These are phyloP conservation scores for Datisca glomerata DNA, from an alignment of 306 rosid genomes.

Conservation along the genomic window DNA sequence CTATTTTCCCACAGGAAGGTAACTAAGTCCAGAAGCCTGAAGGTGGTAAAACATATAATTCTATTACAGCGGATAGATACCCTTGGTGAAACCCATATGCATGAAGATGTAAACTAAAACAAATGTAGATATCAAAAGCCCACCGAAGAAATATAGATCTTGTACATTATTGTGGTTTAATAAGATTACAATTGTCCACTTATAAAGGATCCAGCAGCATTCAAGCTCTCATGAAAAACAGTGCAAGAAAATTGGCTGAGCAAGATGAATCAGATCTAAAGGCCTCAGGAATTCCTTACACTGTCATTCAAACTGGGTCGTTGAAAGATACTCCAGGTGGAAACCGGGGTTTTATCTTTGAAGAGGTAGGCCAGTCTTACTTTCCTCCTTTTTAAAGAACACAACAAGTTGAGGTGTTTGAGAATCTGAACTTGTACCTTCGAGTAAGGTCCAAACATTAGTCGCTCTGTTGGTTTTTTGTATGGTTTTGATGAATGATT, in stretches of 20 bases:
- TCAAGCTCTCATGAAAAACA: constrained; percentile 62
- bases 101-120: neutral
- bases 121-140: neutral
- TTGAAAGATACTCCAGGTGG: too few species aligned
- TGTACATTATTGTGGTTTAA: constrained; percentile 32
- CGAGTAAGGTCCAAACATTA: too few species aligned
- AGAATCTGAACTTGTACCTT: neutral
- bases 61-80: constrained; percentile 67
- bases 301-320: too few species aligned
- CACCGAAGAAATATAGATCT: neutral
- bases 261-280: constrained; percentile 53
- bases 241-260: constrained; percentile 59
- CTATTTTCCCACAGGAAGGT: constrained; percentile 84
- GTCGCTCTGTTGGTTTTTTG: too few species aligned
- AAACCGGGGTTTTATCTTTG: too few species aligned
- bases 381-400: too few species aligned
- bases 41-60: constrained; percentile 66
- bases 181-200: constrained; percentile 78
- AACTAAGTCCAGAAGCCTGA: constrained; percentile 45
- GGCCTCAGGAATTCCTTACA: too few species aligned
- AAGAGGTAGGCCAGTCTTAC: constrained; percentile 32
- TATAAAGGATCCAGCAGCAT: constrained; percentile 61
- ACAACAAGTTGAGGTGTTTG: too few species aligned
- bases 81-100: constrained; percentile 4
- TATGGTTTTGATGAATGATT: too few species aligned